A percentile compares a stretch with the other conserved stretches of the same genome.
These are phyloP conservation scores for Syzygium grande DNA, from an alignment of 345 rosid species.

Conservation along the genomic window DNA sequence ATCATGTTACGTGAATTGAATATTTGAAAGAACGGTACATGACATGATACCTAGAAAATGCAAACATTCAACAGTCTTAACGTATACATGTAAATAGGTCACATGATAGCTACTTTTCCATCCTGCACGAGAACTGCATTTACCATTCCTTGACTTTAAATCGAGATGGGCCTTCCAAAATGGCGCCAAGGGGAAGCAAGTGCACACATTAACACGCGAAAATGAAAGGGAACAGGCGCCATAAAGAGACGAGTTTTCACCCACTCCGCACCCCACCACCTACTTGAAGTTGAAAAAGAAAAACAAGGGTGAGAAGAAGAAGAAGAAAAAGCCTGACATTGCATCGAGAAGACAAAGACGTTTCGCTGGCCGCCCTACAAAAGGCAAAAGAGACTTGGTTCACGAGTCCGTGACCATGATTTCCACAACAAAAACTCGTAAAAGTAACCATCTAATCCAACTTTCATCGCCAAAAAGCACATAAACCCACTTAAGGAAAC, in stretches of 20 bases:
- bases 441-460: background rate
- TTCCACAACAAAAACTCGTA: background rate
- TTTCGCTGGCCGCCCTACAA: slow-evolving; percentile 25
- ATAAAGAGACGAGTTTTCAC: background rate
- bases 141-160: background rate
- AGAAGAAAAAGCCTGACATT: slow-evolving; percentile 11
- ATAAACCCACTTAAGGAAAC: background rate
- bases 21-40: background rate
- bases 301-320: background rate
- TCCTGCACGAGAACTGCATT: background rate
- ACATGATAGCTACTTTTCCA: background rate
- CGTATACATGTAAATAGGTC: background rate
- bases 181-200: slow-evolving; percentile 16
- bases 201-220: background rate
- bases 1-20: background rate
- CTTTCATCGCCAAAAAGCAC: background rate
- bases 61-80: background rate
- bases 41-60: background rate
- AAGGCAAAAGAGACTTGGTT: background rate
- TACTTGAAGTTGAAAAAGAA: background rate
- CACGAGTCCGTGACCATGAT: background rate
- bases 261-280: background rate
- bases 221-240: slow-evolving; percentile 1
- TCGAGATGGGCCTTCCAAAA: background rate
- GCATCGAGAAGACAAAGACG: slow-evolving; percentile 28